Evolutionary conservation across 73 alveolate genomes (phyloP), one percentile per base, ranked within the genome.

Genomic region (Breviolum minutum): DNA sequence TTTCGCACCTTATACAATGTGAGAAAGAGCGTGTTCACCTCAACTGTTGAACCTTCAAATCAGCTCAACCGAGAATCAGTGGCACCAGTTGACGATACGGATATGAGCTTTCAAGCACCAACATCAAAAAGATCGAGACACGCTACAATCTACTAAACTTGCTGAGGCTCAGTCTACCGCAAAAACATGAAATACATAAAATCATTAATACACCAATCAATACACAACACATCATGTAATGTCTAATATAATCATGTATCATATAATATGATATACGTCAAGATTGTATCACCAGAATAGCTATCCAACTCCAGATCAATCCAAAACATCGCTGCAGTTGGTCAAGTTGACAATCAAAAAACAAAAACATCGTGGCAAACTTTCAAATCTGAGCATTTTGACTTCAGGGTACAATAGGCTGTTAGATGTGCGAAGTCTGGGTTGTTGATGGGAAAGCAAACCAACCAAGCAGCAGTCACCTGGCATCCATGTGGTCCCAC

Each of bases 381-480:
- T 20, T 9, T 9, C 83, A 24, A 4, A 19, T 73, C 83, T 68
- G 1, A 77, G n/a, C 77, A 14, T 9, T 24, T 40, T 76, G 26
- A 12, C 74, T 19, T 40, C 54, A 26, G 62, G 79, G 77, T 88
- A 48, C 97, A 91, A 32, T 73, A 91, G 5, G 97, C 97, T 9
- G 97, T 91, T 32, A 91, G 88, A 79, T 91, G 89, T 13, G 79
- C 97, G 66, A 91, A 91, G 89, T 74, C 89, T 7, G 63, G 77
- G 64, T 91, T 63, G 68, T n/a, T 24, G 54, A 91, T 32, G 76
- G 97, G 97, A 48, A 91, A 91, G 76, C 97, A 91, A 7, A 91
- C 97, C 63, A 91, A 79, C 97, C 97, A 91, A 3, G 97, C 97
- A 0, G 97, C 87, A 40, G 88, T 73, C 89, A 73, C 97, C 97